Conservation (phyloP, 176 grass and related monocot genomes). For the Rhipidocladum racemiflorum region DNA sequence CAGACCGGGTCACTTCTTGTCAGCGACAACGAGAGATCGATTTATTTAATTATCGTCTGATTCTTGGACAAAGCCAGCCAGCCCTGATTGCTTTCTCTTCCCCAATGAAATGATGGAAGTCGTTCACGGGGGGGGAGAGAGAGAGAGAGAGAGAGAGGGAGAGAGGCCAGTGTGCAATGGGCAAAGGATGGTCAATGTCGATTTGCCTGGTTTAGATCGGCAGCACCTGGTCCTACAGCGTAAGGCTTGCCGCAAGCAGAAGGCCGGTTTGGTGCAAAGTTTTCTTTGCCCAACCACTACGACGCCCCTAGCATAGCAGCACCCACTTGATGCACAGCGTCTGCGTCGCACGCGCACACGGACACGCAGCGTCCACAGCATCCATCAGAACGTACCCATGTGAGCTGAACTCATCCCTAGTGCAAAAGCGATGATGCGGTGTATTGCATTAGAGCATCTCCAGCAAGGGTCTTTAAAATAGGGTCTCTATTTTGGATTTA, state of each 20-base stretch:
- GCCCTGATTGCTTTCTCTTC: neutral
- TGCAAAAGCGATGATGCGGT: neutral
- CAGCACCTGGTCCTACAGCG: conserved; percentile 43
- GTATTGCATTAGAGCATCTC: no score
- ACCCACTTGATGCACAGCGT: neutral
- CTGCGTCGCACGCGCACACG: neutral
- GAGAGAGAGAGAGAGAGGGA: no score
- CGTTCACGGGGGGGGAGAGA: neutral
- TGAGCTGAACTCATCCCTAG: neutral
- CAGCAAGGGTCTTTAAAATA: no score
- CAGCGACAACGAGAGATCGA: neutral
- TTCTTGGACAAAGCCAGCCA: neutral
- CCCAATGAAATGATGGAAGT: neutral
- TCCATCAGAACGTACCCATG: neutral
- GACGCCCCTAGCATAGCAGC: neutral
- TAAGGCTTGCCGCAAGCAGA: neutral
- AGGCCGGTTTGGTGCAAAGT: conserved; percentile 21
- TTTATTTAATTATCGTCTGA: neutral
- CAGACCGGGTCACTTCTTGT: neutral
- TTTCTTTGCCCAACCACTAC: neutral
- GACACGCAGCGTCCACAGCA: neutral
- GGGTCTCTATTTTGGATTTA: no score
- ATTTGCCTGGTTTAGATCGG: conserved; percentile 39
- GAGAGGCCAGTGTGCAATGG: no score
- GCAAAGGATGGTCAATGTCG: conserved; percentile 29